A percentile compares a stretch with the other conserved stretches of the same genome.
These are phyloP conservation scores for Tuber microsphaerosporum DNA, from an alignment of 495 filamentous ascomycete genomes.

Conservation along the genomic window DNA sequence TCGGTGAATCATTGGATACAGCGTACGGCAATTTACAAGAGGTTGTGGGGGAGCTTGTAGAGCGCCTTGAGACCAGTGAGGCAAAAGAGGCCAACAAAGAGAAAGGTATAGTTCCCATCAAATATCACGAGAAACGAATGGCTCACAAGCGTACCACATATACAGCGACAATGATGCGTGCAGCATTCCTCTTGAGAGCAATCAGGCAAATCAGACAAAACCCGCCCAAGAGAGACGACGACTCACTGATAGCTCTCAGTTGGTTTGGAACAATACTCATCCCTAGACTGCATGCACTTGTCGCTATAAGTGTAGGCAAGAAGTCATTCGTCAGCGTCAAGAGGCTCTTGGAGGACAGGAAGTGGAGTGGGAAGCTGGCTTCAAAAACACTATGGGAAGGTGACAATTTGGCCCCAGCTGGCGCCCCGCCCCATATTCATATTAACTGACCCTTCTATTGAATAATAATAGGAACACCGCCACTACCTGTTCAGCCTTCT, in stretches of 20 bases:
- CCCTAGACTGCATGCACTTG: conserved; percentile 39
- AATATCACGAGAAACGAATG: neutral
- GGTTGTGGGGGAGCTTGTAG: conserved; percentile 49
- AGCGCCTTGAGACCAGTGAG: conserved; percentile 40
- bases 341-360: conserved; percentile 34
- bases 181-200: conserved; percentile 65
- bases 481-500: conserved; percentile 74
- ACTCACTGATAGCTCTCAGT: conserved; percentile 16
- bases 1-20: conserved; percentile 52
- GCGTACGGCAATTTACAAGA: conserved; percentile 57
- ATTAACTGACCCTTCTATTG: neutral
- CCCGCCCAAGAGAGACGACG: conserved; percentile 50
- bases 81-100: conserved; percentile 35
- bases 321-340: conserved; percentile 34
- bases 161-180: conserved; percentile 27
- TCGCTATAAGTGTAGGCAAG: conserved; percentile 33
- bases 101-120: conserved; percentile 5
- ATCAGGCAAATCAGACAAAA: conserved; percentile 66
- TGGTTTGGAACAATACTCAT: conserved; percentile 43
- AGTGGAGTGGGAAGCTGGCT: conserved; percentile 41
- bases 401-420: conserved; percentile 41
- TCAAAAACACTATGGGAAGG: conserved; percentile 47
- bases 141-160: neutral
- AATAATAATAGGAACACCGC: conserved; percentile 48
- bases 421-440: conserved; percentile 52